A percentile compares a stretch with the other conserved stretches of the same genome.
phyloP scores from a whole-genome alignment of 805 yeast species.

The Lachancea nothofagi region DNA sequence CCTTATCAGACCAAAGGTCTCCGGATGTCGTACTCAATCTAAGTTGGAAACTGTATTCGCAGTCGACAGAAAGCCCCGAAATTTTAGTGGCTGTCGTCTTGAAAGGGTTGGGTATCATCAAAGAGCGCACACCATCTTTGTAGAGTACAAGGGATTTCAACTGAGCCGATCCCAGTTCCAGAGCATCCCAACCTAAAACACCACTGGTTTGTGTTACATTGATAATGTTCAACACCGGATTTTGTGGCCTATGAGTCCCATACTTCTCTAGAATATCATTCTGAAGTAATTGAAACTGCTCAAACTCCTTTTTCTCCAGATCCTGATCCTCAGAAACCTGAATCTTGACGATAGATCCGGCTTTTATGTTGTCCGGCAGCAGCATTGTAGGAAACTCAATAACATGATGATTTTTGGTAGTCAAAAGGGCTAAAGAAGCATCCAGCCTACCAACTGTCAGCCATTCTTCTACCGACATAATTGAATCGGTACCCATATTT shows the following conservation, averaged over 20 bases:
- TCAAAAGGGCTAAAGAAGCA: conserved; percentile 84
- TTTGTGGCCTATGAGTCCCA: conserved; percentile 65
- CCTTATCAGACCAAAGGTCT: conserved; percentile 57
- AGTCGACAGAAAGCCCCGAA: conserved; percentile 86
- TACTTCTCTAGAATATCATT: conserved; percentile 64
- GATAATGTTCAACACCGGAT: conserved; percentile 61
- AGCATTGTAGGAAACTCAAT: conserved; percentile 96
- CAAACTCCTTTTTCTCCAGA: conserved; percentile 56
- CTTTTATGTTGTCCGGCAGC: conserved; percentile 81
- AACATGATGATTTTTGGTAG: conserved; percentile 87
- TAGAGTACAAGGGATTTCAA: conserved; percentile 71
- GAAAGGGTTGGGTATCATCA: conserved; percentile 79
- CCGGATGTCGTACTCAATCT: conserved; percentile 88
- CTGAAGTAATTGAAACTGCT: conserved; percentile 60
- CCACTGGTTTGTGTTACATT: conserved; percentile 93
- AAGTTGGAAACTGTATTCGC: conserved; percentile 71
- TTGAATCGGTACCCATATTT: conserved; percentile 2
- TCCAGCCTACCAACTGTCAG: conserved; percentile 93
- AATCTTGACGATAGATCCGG: conserved; percentile 88
- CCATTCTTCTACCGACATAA: conserved; percentile 66
- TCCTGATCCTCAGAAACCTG: conserved; percentile 71
- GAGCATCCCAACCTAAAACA: conserved; percentile 89
- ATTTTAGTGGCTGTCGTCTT: conserved; percentile 76
- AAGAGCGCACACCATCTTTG: conserved; percentile 56
- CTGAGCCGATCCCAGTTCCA: conserved; percentile 76